Evolutionary conservation across 2,329 filamentous ascomycete species (phyloP).

Genomic region (Beauveria sp.): DNA sequence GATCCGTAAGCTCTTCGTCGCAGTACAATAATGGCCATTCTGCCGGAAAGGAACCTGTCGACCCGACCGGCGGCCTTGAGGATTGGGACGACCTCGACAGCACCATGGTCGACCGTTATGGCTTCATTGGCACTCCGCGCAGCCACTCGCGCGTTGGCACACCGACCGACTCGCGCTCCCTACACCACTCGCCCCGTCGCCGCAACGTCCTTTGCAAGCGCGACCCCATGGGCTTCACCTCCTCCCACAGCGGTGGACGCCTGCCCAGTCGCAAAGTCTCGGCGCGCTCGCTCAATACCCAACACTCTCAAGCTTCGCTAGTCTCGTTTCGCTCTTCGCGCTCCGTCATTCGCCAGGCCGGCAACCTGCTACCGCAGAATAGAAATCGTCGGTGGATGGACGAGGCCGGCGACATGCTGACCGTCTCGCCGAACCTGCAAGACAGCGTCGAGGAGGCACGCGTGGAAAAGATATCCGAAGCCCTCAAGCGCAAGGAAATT

Average conservation of each 20-base stretch:
- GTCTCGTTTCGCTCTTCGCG: slow-evolving; percentile 45
- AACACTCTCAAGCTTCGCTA: slow-evolving; percentile 44
- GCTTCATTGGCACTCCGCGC: slow-evolving; percentile 50
- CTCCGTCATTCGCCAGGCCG: slow-evolving; percentile 48
- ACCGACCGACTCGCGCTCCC: slow-evolving; percentile 33
- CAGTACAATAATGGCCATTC: slow-evolving; percentile 30
- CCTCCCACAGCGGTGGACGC: slow-evolving; percentile 31
- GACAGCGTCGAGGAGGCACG: slow-evolving; percentile 49
- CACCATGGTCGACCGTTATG: slow-evolving; percentile 58
- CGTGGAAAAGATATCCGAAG: slow-evolving; percentile 43
- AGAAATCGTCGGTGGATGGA: slow-evolving; percentile 54
- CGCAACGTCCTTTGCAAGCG: slow-evolving; percentile 37
- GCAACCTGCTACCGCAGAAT: slow-evolving; percentile 54
- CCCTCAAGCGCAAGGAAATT: slow-evolving; percentile 55
- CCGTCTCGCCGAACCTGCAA: slow-evolving; percentile 47
- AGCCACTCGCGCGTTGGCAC: slow-evolving; percentile 34
- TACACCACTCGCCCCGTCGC: slow-evolving; percentile 37
- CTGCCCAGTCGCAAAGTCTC: slow-evolving; percentile 48
- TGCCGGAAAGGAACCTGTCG: slow-evolving; percentile 31
- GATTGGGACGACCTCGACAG: slow-evolving; percentile 60
- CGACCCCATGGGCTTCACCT: slow-evolving; percentile 26
- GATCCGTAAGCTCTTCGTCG: slow-evolving; percentile 37
- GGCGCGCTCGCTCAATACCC: slow-evolving; percentile 50
- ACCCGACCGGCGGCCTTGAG: slow-evolving; percentile 53
- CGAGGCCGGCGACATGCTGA: slow-evolving; percentile 60